Percentiles rank a stretch among this genome's conserved stretches.
These are phyloP conservation scores for Pseudogymnoascus sp. DNA, from an alignment of 2,329 filamentous ascomycete species.

Conservation along the genomic window DNA sequence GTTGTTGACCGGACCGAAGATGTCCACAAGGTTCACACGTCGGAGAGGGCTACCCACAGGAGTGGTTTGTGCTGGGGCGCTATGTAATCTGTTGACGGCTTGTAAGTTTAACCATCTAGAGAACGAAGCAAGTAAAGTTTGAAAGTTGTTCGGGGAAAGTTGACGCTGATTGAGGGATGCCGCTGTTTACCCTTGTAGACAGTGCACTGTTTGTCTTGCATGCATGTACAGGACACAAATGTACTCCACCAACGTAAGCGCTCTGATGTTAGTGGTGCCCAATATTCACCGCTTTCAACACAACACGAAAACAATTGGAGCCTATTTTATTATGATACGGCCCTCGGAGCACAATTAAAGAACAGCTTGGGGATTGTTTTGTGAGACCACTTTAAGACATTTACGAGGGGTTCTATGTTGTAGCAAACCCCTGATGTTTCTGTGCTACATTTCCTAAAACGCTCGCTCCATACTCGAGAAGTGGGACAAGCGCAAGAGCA, in stretches of 20 bases:
- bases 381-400: neutral
- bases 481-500: neutral
- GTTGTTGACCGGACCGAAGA: conserved; percentile 1
- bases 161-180: conserved; percentile 1
- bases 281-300: conserved; percentile 6
- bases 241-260: conserved; percentile 9
- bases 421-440: neutral
- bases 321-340: neutral
- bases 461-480: neutral
- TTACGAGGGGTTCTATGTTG: neutral
- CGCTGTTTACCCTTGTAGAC: conserved; percentile 1
- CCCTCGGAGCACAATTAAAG: neutral
- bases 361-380: neutral
- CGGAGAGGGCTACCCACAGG: conserved; percentile 2
- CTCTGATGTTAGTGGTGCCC: conserved; percentile 5
- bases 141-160: neutral
- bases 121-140: neutral
- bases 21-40: conserved; percentile 1
- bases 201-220: conserved; percentile 4
- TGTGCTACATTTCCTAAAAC: conserved; percentile 2
- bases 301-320: conserved; percentile 1
- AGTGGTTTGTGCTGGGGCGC: neutral
- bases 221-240: conserved; percentile 8
- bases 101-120: neutral
- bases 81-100: neutral